Conservation (phyloP, 495 filamentous ascomycete genomes). For the Monascus purpureus region DNA sequence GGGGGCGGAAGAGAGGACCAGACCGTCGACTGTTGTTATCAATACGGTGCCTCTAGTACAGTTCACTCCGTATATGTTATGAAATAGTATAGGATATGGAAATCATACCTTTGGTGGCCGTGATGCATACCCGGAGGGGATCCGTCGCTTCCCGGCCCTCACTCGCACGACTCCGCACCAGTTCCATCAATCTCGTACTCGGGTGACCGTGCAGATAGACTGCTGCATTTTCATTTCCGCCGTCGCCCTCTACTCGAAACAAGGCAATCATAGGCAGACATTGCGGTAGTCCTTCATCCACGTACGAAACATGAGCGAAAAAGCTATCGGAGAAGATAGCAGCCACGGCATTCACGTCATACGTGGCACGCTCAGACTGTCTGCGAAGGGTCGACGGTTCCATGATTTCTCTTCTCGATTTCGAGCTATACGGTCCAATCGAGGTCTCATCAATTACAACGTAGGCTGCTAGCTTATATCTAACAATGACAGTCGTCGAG, state of each 20-base stretch:
- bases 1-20: slow-evolving; percentile 17
- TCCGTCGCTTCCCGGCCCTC: not conserved
- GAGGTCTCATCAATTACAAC: too few relatives aligned
- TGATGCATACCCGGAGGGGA: not conserved
- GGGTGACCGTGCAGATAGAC: slow-evolving; percentile 3
- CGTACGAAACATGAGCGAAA: slow-evolving; percentile 2
- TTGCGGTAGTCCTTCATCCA: slow-evolving; percentile 1
- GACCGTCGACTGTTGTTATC: slow-evolving; percentile 5
- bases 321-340: not conserved
- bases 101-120: slow-evolving; percentile 1
- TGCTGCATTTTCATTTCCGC: not conserved
- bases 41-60: too few relatives aligned
- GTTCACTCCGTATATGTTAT: too few relatives aligned
- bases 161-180: not conserved
- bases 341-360: not conserved
- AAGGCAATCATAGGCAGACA: slow-evolving; percentile 3
- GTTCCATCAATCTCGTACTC: not conserved
- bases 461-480: too few relatives aligned
- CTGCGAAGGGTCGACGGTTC: slow-evolving; percentile 1
- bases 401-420: too few relatives aligned
- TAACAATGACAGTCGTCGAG: too few relatives aligned
- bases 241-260: not conserved
- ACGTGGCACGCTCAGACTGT: not conserved
- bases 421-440: too few relatives aligned
- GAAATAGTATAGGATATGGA: not conserved